Evolutionary conservation across 352 stramenopile genomes (phyloP).

Genomic region (Phytopythium kandeliae): DNA sequence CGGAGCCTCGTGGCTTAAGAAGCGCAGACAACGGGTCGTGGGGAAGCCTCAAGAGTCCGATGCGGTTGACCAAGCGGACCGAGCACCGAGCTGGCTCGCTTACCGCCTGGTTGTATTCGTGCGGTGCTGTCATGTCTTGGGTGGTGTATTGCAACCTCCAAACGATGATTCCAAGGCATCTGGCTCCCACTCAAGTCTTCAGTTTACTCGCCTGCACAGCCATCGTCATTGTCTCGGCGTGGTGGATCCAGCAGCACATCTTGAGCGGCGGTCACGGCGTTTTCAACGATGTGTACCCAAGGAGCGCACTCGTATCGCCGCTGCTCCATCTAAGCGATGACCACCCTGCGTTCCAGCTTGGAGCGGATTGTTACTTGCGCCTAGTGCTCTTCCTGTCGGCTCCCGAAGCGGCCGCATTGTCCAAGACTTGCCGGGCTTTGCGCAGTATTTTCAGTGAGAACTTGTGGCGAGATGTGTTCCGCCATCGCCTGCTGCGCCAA

Average conservation of each 20-base stretch:
- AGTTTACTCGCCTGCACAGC: constrained; percentile 26
- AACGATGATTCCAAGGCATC: constrained; percentile 19
- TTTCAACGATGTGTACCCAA: neutral
- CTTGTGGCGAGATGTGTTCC: constrained; percentile 30
- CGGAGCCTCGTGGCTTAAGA: constrained; percentile 10
- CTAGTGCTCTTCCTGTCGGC: constrained; percentile 28
- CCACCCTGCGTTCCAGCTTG: constrained; percentile 9
- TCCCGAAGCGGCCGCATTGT: constrained; percentile 24
- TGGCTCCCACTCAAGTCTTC: constrained; percentile 22
- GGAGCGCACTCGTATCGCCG: neutral
- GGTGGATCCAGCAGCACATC: constrained; percentile 46
- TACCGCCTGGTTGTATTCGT: constrained; percentile 16
- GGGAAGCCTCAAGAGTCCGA: constrained; percentile 6
- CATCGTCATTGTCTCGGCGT: constrained; percentile 29
- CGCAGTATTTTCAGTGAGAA: constrained; percentile 12
- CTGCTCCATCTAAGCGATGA: neutral
- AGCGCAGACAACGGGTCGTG: neutral
- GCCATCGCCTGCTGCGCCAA: constrained; percentile 4
- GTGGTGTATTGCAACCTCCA: constrained; percentile 22
- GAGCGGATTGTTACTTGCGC: constrained; percentile 26
- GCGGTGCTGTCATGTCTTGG: constrained; percentile 7
- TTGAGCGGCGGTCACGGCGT: constrained; percentile 5
- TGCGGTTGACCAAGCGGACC: constrained; percentile 4
- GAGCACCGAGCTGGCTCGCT: constrained; percentile 7
- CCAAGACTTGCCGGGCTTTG: constrained; percentile 15